These are phyloP conservation scores for Geranium rotundifolium DNA, from an alignment of 345 rosid genomes.

Conservation along the genomic window DNA sequence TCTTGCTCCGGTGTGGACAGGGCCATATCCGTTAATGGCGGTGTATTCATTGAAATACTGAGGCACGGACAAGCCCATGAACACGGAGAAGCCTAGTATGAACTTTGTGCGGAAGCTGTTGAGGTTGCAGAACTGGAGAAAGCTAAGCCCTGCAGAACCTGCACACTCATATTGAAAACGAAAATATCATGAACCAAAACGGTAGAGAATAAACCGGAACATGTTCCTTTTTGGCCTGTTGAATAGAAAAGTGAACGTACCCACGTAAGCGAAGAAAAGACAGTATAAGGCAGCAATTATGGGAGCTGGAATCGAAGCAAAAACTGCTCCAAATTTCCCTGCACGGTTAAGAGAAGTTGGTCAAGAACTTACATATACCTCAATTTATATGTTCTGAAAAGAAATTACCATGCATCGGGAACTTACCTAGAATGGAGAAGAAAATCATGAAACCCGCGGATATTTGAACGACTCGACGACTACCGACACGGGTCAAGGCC, in stretches of 20 bases:
- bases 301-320: constrained; percentile 90
- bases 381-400: neutral
- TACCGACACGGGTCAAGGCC: constrained; percentile 87
- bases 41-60: constrained; percentile 94
- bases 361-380: neutral
- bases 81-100: constrained; percentile 81
- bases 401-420: neutral
- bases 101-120: constrained; percentile 83
- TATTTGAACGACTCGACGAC: constrained; percentile 92
- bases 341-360: constrained; percentile 11
- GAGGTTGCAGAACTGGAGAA: constrained; percentile 89
- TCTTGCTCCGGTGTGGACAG: constrained; percentile 74
- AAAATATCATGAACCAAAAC: neutral
- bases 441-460: constrained; percentile 98
- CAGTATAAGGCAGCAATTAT: constrained; percentile 79
- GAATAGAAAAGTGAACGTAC: constrained; percentile 35
- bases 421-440: constrained; percentile 82
- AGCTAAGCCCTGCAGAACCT: constrained; percentile 93
- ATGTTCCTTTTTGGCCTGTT: neutral
- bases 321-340: constrained; percentile 96
- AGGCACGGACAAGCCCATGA: constrained; percentile 81
- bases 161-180: constrained; percentile 5
- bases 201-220: neutral
- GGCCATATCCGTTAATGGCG: constrained; percentile 74
- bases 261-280: constrained; percentile 91